Conservation (phyloP, 1,284 basidiomycete genomes). For the Sutorius eximius region DNA sequence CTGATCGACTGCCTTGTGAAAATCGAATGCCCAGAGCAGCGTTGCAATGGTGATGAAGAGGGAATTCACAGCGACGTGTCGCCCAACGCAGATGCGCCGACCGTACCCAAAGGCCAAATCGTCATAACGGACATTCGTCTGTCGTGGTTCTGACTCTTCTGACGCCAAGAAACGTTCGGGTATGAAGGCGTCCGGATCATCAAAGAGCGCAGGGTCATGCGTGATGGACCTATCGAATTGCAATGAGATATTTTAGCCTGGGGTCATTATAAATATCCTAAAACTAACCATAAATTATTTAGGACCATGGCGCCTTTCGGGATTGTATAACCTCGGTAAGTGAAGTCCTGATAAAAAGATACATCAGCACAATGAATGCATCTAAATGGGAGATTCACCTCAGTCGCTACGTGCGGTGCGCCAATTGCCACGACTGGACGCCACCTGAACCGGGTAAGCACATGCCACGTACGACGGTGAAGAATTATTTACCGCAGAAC, state of each 20-base stretch:
- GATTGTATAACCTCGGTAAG: slow-evolving; percentile 33
- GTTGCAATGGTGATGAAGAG: slow-evolving; percentile 22
- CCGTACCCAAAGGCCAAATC: slow-evolving; percentile 13
- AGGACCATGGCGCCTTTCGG: slow-evolving; percentile 36
- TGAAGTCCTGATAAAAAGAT: slow-evolving; percentile 2
- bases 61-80: slow-evolving; percentile 12
- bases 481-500: slow-evolving; percentile 11
- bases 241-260: background rate
- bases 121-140: slow-evolving; percentile 7
- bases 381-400: background rate
- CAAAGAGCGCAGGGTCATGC: slow-evolving; percentile 10
- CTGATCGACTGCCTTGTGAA: slow-evolving; percentile 5
- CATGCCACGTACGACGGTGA: too few species aligned
- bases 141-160: background rate
- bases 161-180: slow-evolving; percentile 23
- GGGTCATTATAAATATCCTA: background rate
- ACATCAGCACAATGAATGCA: background rate
- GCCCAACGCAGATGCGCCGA: slow-evolving; percentile 9
- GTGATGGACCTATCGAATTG: slow-evolving; percentile 5
- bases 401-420: slow-evolving; percentile 7
- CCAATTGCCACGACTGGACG: slow-evolving; percentile 10
- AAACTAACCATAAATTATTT: slow-evolving; percentile 23
- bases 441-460: slow-evolving; percentile 5
- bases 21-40: slow-evolving; percentile 21
- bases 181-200: slow-evolving; percentile 21